Evolutionary conservation across 129 eudicot species (phyloP).

Genomic region (Heracleum sosnowskyi): DNA sequence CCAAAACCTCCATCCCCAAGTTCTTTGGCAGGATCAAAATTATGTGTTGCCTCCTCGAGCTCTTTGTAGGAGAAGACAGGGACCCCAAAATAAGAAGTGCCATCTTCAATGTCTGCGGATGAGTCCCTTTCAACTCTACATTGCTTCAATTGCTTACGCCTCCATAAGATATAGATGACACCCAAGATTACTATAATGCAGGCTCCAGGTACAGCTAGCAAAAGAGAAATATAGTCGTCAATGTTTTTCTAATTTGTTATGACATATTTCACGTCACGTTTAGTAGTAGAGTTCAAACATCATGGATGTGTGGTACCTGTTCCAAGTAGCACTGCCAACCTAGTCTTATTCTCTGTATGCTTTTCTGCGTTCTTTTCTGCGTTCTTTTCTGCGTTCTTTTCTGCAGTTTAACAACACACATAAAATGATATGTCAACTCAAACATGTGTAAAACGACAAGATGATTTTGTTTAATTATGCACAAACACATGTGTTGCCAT

Average conservation of each 20-base stretch:
- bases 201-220: neutral
- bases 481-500: neutral
- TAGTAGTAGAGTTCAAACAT: neutral
- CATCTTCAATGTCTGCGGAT: neutral
- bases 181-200: neutral
- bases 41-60: conserved; percentile 6
- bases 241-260: neutral
- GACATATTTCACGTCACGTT: too few relatives aligned
- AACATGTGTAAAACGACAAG: neutral
- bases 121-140: neutral
- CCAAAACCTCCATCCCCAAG: conserved; percentile 13
- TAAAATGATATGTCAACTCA: neutral
- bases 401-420: neutral
- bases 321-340: neutral
- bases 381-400: neutral
- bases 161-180: neutral
- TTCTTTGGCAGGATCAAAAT: conserved; percentile 9
- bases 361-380: neutral
- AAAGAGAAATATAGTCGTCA: neutral
- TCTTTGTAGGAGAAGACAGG: conserved; percentile 12
- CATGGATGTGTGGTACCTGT: conserved; percentile 6
- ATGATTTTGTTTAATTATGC: neutral
- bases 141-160: neutral
- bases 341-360: neutral
- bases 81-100: conserved; percentile 1